Base-by-base conservation (phyloP, 129 eudicot genomes). In the Ambrosia artemisiifolia region DNA sequence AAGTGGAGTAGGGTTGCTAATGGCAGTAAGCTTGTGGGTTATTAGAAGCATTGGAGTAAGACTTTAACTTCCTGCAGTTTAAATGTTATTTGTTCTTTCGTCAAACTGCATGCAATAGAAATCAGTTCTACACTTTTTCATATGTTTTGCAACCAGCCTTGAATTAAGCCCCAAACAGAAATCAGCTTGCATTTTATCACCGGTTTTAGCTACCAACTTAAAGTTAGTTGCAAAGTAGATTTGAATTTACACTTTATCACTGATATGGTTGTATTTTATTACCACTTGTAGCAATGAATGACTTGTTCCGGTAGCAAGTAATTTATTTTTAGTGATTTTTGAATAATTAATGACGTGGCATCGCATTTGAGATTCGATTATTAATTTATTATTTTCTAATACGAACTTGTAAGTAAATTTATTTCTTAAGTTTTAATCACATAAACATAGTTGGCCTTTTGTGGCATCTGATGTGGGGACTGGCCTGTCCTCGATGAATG, bases 21-120 rank as follows among this genome's bases (percentile, higher is more conserved):
- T 95, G 99, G 97, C 97, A 5, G 99, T 95, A 11, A 82, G 97
- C 77, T 88, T 95, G 83, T 95, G 99, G 99, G 93, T 86, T 73
- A 73, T 95, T 69, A 80, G 99, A 48, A 90, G 97, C 79, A 91
- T 95, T 40, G 99, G 99, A 67, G 99, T 95, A 87, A 90, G 94
- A 33, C 55, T 18, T 59, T 33, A 65, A 53, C 34, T 40, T 42
- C 59, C 36, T 55, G 18, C 28, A 17, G 10, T 28, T 63, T 71
- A 7, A 13, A 12, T 14, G 36, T 28, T 47, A 17, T 35, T 6
- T 30, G 13, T 30, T 40, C 16, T 65, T 42, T 40, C 7, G 43
- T 19, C 65, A 13, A 60, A 60, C 11, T 5, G 65, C 65, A 59
- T 11, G 65, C 65, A 59, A 30, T 59, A 1, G 10, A 59, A 59